Base-by-base conservation (phyloP, 371 early-diverging fungal species). In the Mucor indicus region DNA sequence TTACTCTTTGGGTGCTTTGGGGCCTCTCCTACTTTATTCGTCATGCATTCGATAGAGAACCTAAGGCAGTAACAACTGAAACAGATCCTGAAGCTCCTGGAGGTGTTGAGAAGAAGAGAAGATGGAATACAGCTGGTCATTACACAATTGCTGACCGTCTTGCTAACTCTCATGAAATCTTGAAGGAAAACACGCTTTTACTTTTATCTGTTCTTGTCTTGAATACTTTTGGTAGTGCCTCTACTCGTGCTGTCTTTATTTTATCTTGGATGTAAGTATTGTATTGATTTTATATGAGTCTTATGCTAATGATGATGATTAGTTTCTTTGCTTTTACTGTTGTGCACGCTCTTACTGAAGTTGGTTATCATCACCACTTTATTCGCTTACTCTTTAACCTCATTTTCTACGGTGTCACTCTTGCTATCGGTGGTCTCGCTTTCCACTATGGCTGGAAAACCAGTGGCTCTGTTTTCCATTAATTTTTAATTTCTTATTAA, bases 21-120 rank as follows among this genome's bases (percentile, higher is more conserved):
- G 67, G 67, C 2, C 38, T 70, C 8, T 25, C 62, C 30, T 70
- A 64, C 53, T 70, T 70, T 36, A 2, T 70, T 27, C 55, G 71
- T 21, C 64, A 70, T 35, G 60, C 48, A 21, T 61, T 64, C 54
- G 64, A 57, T n/a, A n/a, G 27, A 38, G 52, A 58, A 37, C 49
- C 50, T 5, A 40, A 12, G 22, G 11, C 33, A 32, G 19, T 23
- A 36, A 27, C 40, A 36, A 47, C 62, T 20, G 38, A 35, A 12
- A 44, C 31, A 1, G 57, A 56, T 27, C 36, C 62, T 11, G 70
- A 63, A 29, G 62, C 59, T 27, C 21, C 57, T 19, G 55, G 49
- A 20, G 35, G 35, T 33, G 29, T 27, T 27, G 11, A 5, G 11
- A 27, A 27, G 5, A 38, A 38, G n/a, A 25, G 40, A 12, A 43